Evolutionary conservation across 768 basidiomycete species (phyloP).

Genomic region (Fistulinella prunicolor): DNA sequence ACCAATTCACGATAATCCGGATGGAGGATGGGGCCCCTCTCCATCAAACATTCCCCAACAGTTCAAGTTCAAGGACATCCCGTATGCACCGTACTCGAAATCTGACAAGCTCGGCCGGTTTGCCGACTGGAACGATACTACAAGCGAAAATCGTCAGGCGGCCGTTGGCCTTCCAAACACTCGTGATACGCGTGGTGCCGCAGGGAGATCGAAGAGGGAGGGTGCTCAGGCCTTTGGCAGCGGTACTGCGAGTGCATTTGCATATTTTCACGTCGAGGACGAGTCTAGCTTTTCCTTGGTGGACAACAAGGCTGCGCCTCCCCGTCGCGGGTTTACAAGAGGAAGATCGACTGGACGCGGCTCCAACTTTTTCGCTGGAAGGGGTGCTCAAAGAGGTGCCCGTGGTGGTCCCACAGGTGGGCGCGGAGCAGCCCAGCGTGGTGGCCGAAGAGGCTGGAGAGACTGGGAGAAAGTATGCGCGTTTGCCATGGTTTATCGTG

Average conservation of each 20-base stretch:
- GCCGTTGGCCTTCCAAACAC: conserved; percentile 47
- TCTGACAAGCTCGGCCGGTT: conserved; percentile 96
- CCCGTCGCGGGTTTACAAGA: conserved; percentile 63
- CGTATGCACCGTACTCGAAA: conserved; percentile 98
- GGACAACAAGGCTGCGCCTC: conserved; percentile 74
- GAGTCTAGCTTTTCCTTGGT: conserved; percentile 96
- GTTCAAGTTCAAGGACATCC: conserved; percentile 98
- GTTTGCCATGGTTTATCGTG: background rate
- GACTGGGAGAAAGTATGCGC: conserved; percentile 87
- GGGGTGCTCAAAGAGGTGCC: conserved; percentile 45
- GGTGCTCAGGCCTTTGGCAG: conserved; percentile 87
- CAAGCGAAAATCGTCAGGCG: conserved; percentile 59
- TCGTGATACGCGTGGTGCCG: conserved; percentile 48
- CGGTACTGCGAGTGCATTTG: conserved; percentile 86
- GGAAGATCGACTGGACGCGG: conserved; percentile 42
- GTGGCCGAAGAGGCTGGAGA: conserved; percentile 72
- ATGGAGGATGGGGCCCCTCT: conserved; percentile 91
- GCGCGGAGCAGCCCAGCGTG: conserved; percentile 39
- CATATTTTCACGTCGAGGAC: conserved; percentile 97
- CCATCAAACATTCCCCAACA: conserved; percentile 80
- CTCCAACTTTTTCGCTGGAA: conserved; percentile 32
- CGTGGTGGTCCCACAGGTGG: conserved; percentile 44
- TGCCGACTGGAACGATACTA: conserved; percentile 93
- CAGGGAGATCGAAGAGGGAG: conserved; percentile 64
- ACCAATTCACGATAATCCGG: conserved; percentile 85